Conservation (phyloP, 176 grass and related monocot species). For the Coix lacrymajobi region DNA sequence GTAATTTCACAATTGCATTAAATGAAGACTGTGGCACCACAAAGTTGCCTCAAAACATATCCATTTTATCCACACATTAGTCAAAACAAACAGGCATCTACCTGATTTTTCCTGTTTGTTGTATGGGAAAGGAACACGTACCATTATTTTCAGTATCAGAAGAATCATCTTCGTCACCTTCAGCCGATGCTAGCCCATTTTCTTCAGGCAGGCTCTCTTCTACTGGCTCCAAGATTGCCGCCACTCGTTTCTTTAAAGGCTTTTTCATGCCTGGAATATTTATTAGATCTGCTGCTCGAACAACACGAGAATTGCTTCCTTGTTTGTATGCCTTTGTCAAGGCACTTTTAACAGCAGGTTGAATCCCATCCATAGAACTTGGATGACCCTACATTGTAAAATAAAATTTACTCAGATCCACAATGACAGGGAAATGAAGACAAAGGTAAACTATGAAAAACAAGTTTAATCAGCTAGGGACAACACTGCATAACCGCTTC, state of each 20-base stretch:
- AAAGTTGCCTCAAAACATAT: neutral
- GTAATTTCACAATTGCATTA: neutral
- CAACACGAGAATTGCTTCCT: constrained; percentile 71
- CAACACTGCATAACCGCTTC: constrained; percentile 8
- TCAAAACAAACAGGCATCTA: neutral
- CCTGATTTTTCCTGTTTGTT: neutral
- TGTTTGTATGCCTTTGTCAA: constrained; percentile 96
- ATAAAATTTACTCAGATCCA: neutral
- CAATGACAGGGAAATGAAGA: neutral
- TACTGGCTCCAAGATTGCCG: constrained; percentile 88
- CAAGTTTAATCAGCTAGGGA: neutral
- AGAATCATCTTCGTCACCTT: constrained; percentile 64
- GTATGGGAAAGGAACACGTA: constrained; percentile 17
- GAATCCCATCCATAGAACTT: constrained; percentile 93
- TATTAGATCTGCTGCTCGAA: constrained; percentile 82
- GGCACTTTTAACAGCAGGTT: constrained; percentile 85
- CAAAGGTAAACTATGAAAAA: neutral
- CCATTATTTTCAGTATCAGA: constrained; percentile 82
- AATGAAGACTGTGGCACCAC: neutral
- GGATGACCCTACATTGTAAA: constrained; percentile 52
- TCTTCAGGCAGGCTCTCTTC: constrained; percentile 73
- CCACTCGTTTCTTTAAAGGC: constrained; percentile 84
- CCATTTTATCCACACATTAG: constrained; percentile 7
- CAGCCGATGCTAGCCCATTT: constrained; percentile 58
- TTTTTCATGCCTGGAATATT: constrained; percentile 82